Evolutionary conservation across 345 rosid genomes (phyloP), one percentile per base, ranked within the genome.

Genomic region (Abelmoschus esculentus): DNA sequence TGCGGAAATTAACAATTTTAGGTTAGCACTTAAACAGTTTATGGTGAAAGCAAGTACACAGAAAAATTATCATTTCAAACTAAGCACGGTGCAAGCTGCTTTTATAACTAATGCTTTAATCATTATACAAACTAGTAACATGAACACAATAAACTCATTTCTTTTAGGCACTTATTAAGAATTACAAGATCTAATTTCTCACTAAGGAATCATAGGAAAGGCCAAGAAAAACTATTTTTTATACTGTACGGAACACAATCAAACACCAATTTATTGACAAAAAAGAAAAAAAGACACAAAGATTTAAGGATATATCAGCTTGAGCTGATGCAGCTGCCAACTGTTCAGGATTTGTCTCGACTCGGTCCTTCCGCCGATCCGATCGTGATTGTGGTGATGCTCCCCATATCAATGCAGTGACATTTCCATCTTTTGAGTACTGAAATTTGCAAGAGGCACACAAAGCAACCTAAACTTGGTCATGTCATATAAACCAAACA

Each of bases 291-390:
- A 34, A 7, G 50, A 15, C 53, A n/a, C 54, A 57, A 68, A 52
- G 67, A 71, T 26, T 54, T 34, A 87, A 91, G 99, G 99, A 95
- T 95, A 95, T 95, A 78, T 95, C 99, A 36, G 99, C 97, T 78
- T 83, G 90, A 14, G 97, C 97, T 28, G 99, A 89, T 59, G 99
- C 99, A 79, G 99, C 99, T 79, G 99, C 97, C 80, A 95, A 77
- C 78, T 90, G 99, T 80, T 95, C 99, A 26, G 99, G 99, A 74
- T 88, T 95, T 64, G 97, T 91, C 85, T 95, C 99, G 0, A 95
- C 99, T 72, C 99, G 84, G 75, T 95, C 97, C 78, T 91, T 95
- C 74, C 87, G 90, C 67, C 99, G 77, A 84, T 95, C 63, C 31
- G 63, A 59, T 59, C 63, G 63, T 59, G 63, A 59, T 31, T 59